These are phyloP conservation scores for Handroanthus guayacan DNA, from an alignment of 257 asterid genomes.

Conservation along the genomic window DNA sequence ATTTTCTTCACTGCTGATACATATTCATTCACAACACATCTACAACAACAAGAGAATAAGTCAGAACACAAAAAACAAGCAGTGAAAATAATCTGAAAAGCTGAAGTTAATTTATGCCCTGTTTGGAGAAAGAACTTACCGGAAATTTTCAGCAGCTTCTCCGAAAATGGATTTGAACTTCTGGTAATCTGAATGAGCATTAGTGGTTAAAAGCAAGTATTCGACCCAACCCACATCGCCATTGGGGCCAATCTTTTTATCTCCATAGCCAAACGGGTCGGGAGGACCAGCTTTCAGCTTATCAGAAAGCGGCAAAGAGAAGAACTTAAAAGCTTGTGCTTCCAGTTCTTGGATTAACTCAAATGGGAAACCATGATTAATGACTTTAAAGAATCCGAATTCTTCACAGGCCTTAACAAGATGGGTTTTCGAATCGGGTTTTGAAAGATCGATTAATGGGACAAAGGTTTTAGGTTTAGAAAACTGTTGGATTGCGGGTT, in stretches of 20 bases:
- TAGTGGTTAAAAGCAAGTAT: conserved; percentile 65
- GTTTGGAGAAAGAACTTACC: conserved; percentile 43
- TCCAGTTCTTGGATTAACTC: conserved; percentile 61
- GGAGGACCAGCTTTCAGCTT: conserved; percentile 70
- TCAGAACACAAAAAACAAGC: too few species aligned
- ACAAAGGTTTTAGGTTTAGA: conserved; percentile 41
- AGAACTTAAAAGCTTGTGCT: conserved; percentile 63
- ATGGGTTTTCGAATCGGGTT: conserved; percentile 60
- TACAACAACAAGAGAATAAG: background rate
- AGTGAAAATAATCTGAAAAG: background rate
- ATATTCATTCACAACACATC: conserved; percentile 56
- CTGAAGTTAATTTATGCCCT: background rate
- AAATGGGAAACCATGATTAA: conserved; percentile 69
- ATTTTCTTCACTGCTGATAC: conserved; percentile 57
- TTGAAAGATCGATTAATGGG: conserved; percentile 76
- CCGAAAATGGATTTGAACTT: conserved; percentile 65
- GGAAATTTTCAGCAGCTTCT: conserved; percentile 60
- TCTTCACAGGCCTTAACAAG: conserved; percentile 84
- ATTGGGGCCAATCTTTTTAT: conserved; percentile 70
- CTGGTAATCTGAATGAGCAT: conserved; percentile 49
- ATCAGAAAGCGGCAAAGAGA: conserved; percentile 63
- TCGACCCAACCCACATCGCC: conserved; percentile 90
- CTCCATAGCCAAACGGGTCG: conserved; percentile 83
- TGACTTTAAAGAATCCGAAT: conserved; percentile 81
- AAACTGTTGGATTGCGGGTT: conserved; percentile 50